phyloP scores from a whole-genome alignment of 805 yeast species.

The Kodamaea leandrae region DNA sequence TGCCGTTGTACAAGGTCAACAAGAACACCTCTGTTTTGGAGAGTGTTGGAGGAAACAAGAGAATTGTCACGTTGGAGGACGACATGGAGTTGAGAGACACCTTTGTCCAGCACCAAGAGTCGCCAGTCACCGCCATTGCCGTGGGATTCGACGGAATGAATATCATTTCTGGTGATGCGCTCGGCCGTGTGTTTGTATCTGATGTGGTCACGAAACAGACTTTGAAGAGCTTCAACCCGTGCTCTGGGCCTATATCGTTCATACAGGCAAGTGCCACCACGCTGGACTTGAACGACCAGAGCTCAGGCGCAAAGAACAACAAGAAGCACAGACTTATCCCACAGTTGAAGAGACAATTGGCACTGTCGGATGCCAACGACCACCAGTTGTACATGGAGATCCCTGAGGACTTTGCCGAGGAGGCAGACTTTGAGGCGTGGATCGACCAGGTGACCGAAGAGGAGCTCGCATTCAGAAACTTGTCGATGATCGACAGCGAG shows the following conservation, averaged over 20 bases:
- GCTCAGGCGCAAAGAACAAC: slow-evolving; percentile 25
- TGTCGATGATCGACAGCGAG: slow-evolving; percentile 39
- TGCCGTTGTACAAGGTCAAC: slow-evolving; percentile 48
- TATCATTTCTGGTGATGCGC: slow-evolving; percentile 67
- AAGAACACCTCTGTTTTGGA: slow-evolving; percentile 45
- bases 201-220: slow-evolving; percentile 73
- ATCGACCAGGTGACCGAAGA: slow-evolving; percentile 48
- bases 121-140: slow-evolving; percentile 44
- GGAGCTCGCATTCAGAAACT: slow-evolving; percentile 50
- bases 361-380: slow-evolving; percentile 34
- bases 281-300: slow-evolving; percentile 16
- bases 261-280: slow-evolving; percentile 14
- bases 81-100: slow-evolving; percentile 52
- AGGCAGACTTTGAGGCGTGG: slow-evolving; percentile 46
- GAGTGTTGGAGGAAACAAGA: slow-evolving; percentile 58
- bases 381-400: slow-evolving; percentile 46
- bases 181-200: slow-evolving; percentile 64
- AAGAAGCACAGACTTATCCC: slow-evolving; percentile 53
- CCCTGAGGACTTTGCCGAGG: slow-evolving; percentile 17
- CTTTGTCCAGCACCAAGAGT: slow-evolving; percentile 47
- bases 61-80: slow-evolving; percentile 48
- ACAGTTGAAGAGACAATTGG: slow-evolving; percentile 58
- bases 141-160: slow-evolving; percentile 74
- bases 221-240: slow-evolving; percentile 50
- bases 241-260: slow-evolving; percentile 34